A percentile compares a stretch with the other conserved stretches of the same genome.
phyloP scores from a whole-genome alignment of 2,329 filamentous ascomycete species.

The Aspergillus tamarii region DNA sequence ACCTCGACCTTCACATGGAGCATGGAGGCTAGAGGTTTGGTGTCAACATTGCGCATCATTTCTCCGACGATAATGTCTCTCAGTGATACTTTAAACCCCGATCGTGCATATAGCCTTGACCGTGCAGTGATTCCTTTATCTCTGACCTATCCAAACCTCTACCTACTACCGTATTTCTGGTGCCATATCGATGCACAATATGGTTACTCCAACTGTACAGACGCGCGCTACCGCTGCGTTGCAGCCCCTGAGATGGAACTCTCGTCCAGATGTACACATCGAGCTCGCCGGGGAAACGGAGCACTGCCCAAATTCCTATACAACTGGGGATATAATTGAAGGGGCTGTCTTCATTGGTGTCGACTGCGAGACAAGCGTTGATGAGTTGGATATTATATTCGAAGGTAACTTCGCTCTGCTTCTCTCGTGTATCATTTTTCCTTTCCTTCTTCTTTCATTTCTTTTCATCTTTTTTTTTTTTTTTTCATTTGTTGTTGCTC shows the following conservation, averaged over 20 bases:
- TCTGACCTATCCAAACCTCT: not conserved
- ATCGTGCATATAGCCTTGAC: not conserved
- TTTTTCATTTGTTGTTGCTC: too few species aligned
- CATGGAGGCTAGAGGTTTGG: not conserved
- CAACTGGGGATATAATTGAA: not conserved
- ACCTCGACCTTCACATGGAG: not conserved
- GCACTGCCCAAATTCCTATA: slow-evolving; percentile 34
- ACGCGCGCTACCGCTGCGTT: not conserved
- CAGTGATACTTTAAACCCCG: not conserved
- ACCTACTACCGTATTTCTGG: too few species aligned
- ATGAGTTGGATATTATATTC: not conserved
- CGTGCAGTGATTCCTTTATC: not conserved
- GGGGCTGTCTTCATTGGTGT: not conserved
- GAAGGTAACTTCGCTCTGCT: not conserved
- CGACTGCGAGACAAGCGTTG: not conserved
- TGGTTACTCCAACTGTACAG: not conserved
- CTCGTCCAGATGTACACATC: not conserved
- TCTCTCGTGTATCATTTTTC: not conserved
- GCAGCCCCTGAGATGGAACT: not conserved
- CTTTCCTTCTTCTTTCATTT: not conserved
- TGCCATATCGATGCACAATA: not conserved
- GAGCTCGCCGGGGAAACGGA: not conserved
- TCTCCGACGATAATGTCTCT: not conserved
- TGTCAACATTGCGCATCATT: not conserved
- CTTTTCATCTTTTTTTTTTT: too few species aligned